Evolutionary conservation across 768 basidiomycete genomes (phyloP), one percentile per base, ranked within the genome.

Genomic region (Mycena rebaudengoi): DNA sequence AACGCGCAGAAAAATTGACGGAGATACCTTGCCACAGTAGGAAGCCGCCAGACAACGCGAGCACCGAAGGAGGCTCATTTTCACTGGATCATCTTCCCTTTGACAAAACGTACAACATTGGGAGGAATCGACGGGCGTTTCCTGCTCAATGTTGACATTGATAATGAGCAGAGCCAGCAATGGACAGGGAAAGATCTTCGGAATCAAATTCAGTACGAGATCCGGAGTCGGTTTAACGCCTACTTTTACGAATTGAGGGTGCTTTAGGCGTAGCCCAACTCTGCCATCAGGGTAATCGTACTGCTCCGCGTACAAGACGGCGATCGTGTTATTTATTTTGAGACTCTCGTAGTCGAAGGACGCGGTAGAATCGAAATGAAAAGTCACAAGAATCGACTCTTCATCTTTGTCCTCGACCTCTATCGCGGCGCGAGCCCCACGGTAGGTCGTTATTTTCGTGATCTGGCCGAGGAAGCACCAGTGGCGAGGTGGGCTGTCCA

Each of bases 381-480:
- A 21, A 5, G 41, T 8, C 11, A 64, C 25, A 2, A 16, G 41
- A 11, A 29, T 45, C 13, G 8, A 7, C 10, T 51, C 5, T 26
- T 29, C 49, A 14, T 49, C 57, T 39, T 54, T 54, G 50, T 54
- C 61, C 26, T 43, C 41, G n/a, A 66, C 55, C 2, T 13, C n/a
- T 12, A 66, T 50, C 2, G 37, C 25, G 20, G 40, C 53, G 45
- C 48, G 64, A 18, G 60, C 30, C 3, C n/a, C n/a, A n/a, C 44
- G 29, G 14, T 18, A 20, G 5, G 26, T 40, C 26, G 12, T 32
- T 18, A 39, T 25, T 16, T 58, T 37, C 0, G 63, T 45, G 16
- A 69, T 66, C 46, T 69, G 50, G 5, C 51, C 68, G 2, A 69
- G 44, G 37, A 32, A 64, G 33, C 61, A 66, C 68, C 68, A 69